These are phyloP conservation scores for Cucurbita pepo DNA, from an alignment of 306 rosid genomes.

Conservation along the genomic window DNA sequence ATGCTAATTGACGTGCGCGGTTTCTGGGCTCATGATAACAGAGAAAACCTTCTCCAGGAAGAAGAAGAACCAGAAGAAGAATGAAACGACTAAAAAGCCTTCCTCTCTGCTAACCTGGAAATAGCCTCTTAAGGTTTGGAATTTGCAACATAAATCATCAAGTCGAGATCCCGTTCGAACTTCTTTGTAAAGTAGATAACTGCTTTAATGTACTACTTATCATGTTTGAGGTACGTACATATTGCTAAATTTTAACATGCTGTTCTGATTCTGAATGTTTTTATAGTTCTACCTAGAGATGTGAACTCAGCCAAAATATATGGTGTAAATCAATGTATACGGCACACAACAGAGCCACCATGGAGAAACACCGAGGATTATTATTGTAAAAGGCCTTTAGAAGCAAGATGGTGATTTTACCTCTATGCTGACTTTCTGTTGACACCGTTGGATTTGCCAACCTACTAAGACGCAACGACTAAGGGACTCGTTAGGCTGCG, in stretches of 20 bases:
- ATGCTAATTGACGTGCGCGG: constrained; percentile 98
- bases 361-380: not conserved
- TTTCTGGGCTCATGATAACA: constrained; percentile 98
- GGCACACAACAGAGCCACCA: not conserved
- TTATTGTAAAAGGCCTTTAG: not conserved
- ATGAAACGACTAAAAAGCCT: constrained; percentile 4
- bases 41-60: constrained; percentile 98
- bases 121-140: not conserved
- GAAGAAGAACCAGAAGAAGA: constrained; percentile 99
- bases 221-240: constrained; percentile 11
- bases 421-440: not conserved
- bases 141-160: not conserved
- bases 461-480: no score
- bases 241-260: not conserved
- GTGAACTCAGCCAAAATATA: not conserved
- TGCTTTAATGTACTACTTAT: not conserved
- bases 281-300: not conserved
- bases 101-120: not conserved
- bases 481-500: no score
- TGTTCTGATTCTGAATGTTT: not conserved
- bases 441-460: not conserved
- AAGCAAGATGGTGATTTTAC: not conserved
- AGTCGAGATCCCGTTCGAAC: not conserved
- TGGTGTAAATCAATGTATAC: constrained; percentile 1
- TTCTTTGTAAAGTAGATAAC: not conserved